Base-by-base conservation (phyloP, 2,329 filamentous ascomycete species). In the Juglanconis oblonga region DNA sequence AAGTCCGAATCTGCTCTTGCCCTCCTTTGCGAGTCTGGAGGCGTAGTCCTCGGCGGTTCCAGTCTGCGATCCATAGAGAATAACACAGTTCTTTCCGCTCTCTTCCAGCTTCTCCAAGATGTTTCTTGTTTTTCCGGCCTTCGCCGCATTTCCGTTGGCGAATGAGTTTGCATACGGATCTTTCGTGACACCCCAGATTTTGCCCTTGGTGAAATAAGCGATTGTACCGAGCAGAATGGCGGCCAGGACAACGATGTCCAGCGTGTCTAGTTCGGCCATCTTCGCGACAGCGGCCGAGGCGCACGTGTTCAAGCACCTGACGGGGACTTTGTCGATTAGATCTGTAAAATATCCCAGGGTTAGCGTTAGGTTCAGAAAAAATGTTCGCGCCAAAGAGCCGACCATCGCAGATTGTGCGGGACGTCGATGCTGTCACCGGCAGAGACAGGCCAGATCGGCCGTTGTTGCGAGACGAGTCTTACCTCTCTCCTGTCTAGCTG, bases 31-130 rank as follows among this genome's bases (percentile, higher is more conserved):
- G 68, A 99, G 81, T 68, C 96, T 87, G 11, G 94, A 96, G 66
- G 95, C 96, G 72, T 99, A 99, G 76, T 99, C 95, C 79, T 99
- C 96, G 53, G 95, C 95, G 45, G 95, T 99, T 70, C 95, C 95
- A 24, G 95, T 99, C 79, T 99, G 95, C 36, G 95, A 99, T 67
- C 95, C 95, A 74, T 97, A 99, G 81, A 99, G 97, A 70, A 99
- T 89, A 66, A 99, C 89, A 75, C 94, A 97, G 79, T 99, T 98
- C 81, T 98, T 99, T 75, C 88, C 89, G 10, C 87, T 88, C 79
- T 98, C 92, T 29, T 97, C 91, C 87, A 99, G 90, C 79, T 96
- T 96, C 82, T 98, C 91, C 62, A 97, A 73, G 65, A 99, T 93
- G 75, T 97, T 93, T 68, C 95, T 84, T 62, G 93, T 94, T 80